phyloP scores from a whole-genome alignment of 2,329 filamentous ascomycete species.

The Zymoseptoria passerinii region DNA sequence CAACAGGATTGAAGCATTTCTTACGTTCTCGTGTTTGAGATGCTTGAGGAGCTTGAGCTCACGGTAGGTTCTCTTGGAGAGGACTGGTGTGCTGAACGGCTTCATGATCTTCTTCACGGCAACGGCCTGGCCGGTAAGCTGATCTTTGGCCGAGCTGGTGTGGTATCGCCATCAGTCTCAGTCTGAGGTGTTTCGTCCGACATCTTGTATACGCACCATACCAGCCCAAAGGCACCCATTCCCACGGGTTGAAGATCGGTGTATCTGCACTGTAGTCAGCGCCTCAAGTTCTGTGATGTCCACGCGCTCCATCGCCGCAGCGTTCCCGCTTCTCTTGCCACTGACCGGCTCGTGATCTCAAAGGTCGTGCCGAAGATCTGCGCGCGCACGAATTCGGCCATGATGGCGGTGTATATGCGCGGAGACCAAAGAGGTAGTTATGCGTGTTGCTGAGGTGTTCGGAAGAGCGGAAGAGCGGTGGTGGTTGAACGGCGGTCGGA shows the following conservation, averaged over 20 bases:
- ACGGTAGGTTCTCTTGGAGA: constrained; percentile 95
- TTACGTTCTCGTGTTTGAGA: constrained; percentile 88
- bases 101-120: constrained; percentile 99
- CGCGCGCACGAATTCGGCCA: constrained; percentile 98
- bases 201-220: constrained; percentile 59
- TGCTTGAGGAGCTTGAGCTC: constrained; percentile 97
- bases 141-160: constrained; percentile 84
- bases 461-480: not conserved
- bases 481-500: not conserved
- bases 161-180: constrained; percentile 7
- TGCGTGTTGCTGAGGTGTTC: not conserved
- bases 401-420: constrained; percentile 33
- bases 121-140: constrained; percentile 92
- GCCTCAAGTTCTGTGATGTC: constrained; percentile 6
- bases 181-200: constrained; percentile 1
- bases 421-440: constrained; percentile 1
- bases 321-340: constrained; percentile 10
- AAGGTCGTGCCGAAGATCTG: constrained; percentile 96
- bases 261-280: constrained; percentile 54
- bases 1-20: constrained; percentile 1
- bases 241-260: constrained; percentile 96
- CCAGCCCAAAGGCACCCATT: constrained; percentile 97
- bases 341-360: constrained; percentile 95
- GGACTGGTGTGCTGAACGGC: constrained; percentile 96
- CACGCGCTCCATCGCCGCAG: constrained; percentile 1